Base-by-base conservation (phyloP, 2,329 filamentous ascomycete genomes). In the Claviceps capensis region DNA sequence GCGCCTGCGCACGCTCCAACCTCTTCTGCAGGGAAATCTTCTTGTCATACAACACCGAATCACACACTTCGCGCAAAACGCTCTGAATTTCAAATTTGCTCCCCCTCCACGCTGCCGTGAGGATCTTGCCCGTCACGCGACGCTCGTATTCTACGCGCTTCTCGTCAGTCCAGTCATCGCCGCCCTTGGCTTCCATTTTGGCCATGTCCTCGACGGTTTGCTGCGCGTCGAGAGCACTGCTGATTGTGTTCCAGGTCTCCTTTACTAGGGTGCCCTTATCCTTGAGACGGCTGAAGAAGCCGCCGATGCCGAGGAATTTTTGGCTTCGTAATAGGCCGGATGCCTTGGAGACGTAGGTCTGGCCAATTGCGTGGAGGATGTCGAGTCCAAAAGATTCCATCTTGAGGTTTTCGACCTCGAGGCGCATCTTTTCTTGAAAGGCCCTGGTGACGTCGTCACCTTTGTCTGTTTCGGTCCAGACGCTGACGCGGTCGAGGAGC, bases 161-260 rank as follows among this genome's bases (percentile, higher is more conserved):
- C 81, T 97, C 93, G 56, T 98, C 93, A 1, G 93, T 97, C 93
- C 93, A 98, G 55, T 95, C 89, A 52, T 96, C 93, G 48, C 93
- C 93, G 50, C 91, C 93, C 63, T 84, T 83, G 73, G 96, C 87
- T 72, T 98, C 93, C 69, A 91, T 77, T 67, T 91, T 89, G 51
- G 89, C 90, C 93, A 98, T 97, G 69, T 96, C 91, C 73, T 98
- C 91, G 82, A 98, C 95, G 54, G 90, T 95, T 74, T 95, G 85
- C 72, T 98, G 93, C 26, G 93, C 93, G 64, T 96, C 90, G 58
- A 98, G 95, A 41, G 93, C 93, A 49, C 88, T 94, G 57, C 83
- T 89, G 65, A 98, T 96, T 34, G 93, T 98, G 64, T 87, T 91
- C 93, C 93, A 98, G 1, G 93, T 97, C 64, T 98, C 93, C 76